phyloP scores from a whole-genome alignment of 2,329 filamentous ascomycete species.

The Stylonectria norvegica region DNA sequence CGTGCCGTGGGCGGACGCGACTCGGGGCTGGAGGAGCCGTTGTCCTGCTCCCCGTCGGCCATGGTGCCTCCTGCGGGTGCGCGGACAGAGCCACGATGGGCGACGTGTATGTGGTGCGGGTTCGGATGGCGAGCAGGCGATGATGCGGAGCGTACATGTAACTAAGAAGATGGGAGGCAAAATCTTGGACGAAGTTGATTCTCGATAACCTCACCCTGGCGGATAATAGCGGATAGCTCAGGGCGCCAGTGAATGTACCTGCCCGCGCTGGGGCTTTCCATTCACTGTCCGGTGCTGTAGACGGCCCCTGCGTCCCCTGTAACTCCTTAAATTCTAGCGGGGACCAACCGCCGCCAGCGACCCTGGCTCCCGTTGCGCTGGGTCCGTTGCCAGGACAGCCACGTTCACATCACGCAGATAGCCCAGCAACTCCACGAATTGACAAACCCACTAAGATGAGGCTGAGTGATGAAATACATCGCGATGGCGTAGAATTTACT shows the following conservation, averaged over 20 bases:
- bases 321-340: constrained; percentile 1
- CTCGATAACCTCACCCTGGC: too few relatives aligned
- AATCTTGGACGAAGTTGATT: too few relatives aligned
- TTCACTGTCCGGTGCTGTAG: too few relatives aligned
- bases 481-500: too few relatives aligned
- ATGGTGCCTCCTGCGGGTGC: constrained; percentile 33
- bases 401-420: not conserved
- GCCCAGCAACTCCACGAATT: not conserved
- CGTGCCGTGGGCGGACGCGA: constrained; percentile 25
- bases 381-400: constrained; percentile 1
- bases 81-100: constrained; percentile 5
- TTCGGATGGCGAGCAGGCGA: too few relatives aligned
- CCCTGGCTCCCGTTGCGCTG: not conserved
- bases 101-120: not conserved
- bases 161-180: too few relatives aligned
- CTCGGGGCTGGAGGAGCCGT: constrained; percentile 18
- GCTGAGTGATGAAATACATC: too few relatives aligned
- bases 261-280: too few relatives aligned
- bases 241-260: too few relatives aligned
- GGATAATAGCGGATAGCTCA: too few relatives aligned
- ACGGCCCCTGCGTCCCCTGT: not conserved
- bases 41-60: constrained; percentile 32
- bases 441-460: not conserved
- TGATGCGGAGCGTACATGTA: too few relatives aligned
- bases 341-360: not conserved